Evolutionary conservation across 495 filamentous ascomycete genomes (phyloP).

Genomic region (Penicillium argentinense): DNA sequence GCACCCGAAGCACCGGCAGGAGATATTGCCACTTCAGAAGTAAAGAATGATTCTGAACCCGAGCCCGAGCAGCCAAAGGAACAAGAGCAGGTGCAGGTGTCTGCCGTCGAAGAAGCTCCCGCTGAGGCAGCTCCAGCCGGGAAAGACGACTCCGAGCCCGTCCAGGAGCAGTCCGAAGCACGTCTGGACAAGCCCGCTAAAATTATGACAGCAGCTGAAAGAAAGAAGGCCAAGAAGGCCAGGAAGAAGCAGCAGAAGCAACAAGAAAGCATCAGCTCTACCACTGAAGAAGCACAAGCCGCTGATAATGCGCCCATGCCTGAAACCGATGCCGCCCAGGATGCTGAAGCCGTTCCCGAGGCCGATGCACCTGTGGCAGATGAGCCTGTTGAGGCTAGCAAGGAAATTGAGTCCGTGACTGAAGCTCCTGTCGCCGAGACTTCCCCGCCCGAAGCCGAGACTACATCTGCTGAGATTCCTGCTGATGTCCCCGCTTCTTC

Average conservation of each 20-base stretch:
- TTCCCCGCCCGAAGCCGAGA: neutral
- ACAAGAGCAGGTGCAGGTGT: neutral
- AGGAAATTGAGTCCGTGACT: neutral
- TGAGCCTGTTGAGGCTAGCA: neutral
- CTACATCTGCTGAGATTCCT: neutral
- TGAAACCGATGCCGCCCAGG: slow-evolving; percentile 9
- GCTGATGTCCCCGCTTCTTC: neutral
- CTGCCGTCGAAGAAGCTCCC: neutral
- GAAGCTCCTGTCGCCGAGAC: neutral
- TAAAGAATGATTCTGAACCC: neutral
- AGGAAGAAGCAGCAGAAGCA: slow-evolving; percentile 38
- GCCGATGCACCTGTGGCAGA: neutral
- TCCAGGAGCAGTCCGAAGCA: slow-evolving; percentile 3
- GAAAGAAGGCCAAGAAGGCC: slow-evolving; percentile 17
- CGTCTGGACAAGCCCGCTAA: neutral
- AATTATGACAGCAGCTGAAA: slow-evolving; percentile 7
- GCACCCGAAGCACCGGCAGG: neutral
- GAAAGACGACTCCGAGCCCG: neutral
- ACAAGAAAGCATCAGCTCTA: neutral
- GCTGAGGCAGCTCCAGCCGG: slow-evolving; percentile 1
- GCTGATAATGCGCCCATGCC: neutral
- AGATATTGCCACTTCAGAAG: neutral
- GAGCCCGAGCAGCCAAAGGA: slow-evolving; percentile 5
- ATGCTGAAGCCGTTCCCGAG: slow-evolving; percentile 1
- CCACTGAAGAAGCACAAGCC: neutral